Evolutionary conservation across 2,329 filamentous ascomycete species (phyloP).

Genomic region (Aureobasidium sp.): DNA sequence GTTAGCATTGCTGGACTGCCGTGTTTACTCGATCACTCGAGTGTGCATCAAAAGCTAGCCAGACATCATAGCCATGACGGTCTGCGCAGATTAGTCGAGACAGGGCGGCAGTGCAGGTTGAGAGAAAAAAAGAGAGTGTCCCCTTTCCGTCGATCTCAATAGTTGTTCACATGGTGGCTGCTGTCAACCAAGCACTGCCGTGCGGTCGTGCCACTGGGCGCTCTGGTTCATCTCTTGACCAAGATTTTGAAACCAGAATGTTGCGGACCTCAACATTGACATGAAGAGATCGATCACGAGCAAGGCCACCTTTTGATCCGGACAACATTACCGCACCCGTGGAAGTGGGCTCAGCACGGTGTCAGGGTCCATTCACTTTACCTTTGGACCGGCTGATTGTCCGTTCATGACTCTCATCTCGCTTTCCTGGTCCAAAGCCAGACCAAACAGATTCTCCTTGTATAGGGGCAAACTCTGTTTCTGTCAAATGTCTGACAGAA

Average conservation of each 20-base stretch:
- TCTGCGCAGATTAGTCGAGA: not conserved
- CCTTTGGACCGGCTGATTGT: not conserved
- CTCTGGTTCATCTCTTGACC: not conserved
- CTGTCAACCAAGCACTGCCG: constrained; percentile 10
- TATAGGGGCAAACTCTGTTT: not conserved
- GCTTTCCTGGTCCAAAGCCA: too few species aligned
- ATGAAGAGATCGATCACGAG: not conserved
- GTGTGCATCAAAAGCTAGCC: too few species aligned
- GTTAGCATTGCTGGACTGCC: too few species aligned
- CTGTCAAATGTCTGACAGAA: not conserved
- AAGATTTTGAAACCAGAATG: not conserved
- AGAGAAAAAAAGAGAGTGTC: not conserved
- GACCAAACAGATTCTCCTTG: not conserved
- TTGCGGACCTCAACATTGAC: not conserved
- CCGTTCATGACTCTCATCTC: not conserved
- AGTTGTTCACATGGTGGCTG: too few species aligned
- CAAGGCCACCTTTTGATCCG: not conserved
- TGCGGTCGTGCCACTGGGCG: not conserved
- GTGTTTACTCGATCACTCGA: too few species aligned
- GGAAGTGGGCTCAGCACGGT: constrained; percentile 6
- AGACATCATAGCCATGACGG: not conserved
- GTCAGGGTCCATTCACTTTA: not conserved
- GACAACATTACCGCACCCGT: not conserved
- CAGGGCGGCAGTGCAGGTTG: not conserved
- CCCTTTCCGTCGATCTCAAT: constrained; percentile 2